Evolutionary conservation across 2,329 filamentous ascomycete species (phyloP).

Genomic region (Rutstroemia sydowiana): DNA sequence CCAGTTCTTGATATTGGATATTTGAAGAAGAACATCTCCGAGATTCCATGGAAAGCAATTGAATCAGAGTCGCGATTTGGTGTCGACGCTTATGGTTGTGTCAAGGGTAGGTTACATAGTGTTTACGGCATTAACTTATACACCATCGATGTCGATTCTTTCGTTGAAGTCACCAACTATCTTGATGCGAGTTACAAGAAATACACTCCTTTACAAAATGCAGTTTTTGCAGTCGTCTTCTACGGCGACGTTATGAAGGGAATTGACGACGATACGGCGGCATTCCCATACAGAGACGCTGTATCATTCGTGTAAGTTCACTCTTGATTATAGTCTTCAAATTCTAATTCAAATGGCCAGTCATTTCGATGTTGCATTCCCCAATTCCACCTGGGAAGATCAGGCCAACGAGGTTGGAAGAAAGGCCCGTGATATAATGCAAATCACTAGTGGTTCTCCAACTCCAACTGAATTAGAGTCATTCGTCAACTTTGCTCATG

Average conservation of each 20-base stretch:
- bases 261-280: background rate
- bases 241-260: background rate
- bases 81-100: background rate
- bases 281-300: background rate
- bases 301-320: background rate
- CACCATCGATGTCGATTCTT: background rate
- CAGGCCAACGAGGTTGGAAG: no score
- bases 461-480: background rate
- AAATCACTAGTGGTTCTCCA: conserved; percentile 1
- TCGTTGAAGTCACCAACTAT: background rate
- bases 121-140: background rate
- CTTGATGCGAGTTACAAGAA: background rate
- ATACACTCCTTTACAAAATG: background rate
- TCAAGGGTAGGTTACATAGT: background rate
- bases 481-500: conserved; percentile 11
- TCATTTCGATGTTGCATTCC: no score
- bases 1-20: no score
- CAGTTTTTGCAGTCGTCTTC: background rate
- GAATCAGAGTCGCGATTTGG: no score
- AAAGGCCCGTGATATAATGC: background rate
- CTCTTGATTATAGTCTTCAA: no score
- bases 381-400: no score
- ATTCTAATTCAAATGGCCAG: no score
- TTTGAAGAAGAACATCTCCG: no score
- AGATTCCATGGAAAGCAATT: no score